Evolutionary conservation across 1,284 basidiomycete species (phyloP), one percentile per base, ranked within the genome.

Genomic region (Ustilago esculenta): DNA sequence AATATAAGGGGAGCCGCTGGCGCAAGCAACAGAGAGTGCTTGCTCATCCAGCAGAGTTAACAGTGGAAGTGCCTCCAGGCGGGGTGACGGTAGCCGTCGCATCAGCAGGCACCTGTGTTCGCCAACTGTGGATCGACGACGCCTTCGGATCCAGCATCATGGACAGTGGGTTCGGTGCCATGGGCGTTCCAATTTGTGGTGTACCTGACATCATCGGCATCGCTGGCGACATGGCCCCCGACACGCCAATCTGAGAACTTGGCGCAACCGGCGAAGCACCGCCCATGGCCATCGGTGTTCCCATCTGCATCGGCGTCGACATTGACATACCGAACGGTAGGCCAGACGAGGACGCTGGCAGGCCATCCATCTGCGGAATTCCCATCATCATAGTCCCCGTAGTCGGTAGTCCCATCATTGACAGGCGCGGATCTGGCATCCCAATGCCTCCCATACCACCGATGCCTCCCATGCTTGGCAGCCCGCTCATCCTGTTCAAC

Each of bases 121-220:
- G 48, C 71, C 71, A 73, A 17, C 63, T 73, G 55, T 70, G 60
- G 52, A 73, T 73, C 32, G 63, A 61, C 14, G 58, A 58, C 2
- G 55, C 57, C 35, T 73, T 73, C 21, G 71, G 71, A 42, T 73
- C 66, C 33, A 73, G 25, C 50, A 73, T 44, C 54, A 71, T 61
- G 15, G 55, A n/a, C 63, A 66, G 58, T 1, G 63, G 30, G 17
- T 52, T 56, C 5, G 53, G 43, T 35, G 64, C 40, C 50, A 55
- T 47, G 3, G 61, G 40, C 23, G 47, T 23, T 25, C 40, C 51
- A 21, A 54, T 44, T 39, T 48, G 58, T 5, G 48, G 46, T n/a
- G 48, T 32, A 10, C 34, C 46, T 21, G 51, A 10, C 42, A 69
- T 52, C 58, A 60, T 65, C 4, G 56, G 56, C 49, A 60, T 64